Evolutionary conservation across 1,284 basidiomycete genomes (phyloP), one percentile per base, ranked within the genome.

Genomic region (Microbotryomycetes sp.): DNA sequence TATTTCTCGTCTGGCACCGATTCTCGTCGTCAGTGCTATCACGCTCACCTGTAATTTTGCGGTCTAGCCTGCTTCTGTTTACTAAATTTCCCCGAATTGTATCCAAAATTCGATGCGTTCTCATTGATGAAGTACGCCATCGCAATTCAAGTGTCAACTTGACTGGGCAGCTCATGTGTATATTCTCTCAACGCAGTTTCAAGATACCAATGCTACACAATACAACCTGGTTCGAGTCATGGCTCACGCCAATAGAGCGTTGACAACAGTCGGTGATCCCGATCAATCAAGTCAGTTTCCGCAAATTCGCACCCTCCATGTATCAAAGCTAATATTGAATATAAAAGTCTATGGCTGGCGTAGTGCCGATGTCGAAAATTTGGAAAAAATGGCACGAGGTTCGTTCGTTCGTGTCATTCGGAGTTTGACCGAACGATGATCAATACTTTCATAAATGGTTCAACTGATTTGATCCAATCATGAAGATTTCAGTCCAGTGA

Each of bases 181-280:
- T 7, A 28, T 22, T 29, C 45, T 6, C 29, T 36, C 28, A 50
- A 42, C 22, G 29, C 46, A 50, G 53, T 87, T 88, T 65, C 86
- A 96, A 76, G 92, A 96, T 73, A 94, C 91, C 1, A 94, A 93
- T 71, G 82, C 80, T 2, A 85, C 85, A 6, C 91, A 94, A 75
- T 93, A 92, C 73, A 81, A 87, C 66, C 82, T 94, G 31, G 88
- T 94, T 86, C 80, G 78, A 60, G 79, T 81, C n/a, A 83, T 93
- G 59, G 86, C 85, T 14, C 30, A 80, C 15, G 74, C 77, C 0
- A 75, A 78, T 36, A 76, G 79, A 42, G 83, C 85, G 64, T 80
- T 92, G 29, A 92, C 87, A 4, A 82, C 93, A 45, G 91, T 96
- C 3, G 92, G 92, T 0, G 92, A 96, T 76, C 91, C 92, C 0